Base-by-base conservation (phyloP, 495 filamentous ascomycete species). In the Daldinia loculata region DNA sequence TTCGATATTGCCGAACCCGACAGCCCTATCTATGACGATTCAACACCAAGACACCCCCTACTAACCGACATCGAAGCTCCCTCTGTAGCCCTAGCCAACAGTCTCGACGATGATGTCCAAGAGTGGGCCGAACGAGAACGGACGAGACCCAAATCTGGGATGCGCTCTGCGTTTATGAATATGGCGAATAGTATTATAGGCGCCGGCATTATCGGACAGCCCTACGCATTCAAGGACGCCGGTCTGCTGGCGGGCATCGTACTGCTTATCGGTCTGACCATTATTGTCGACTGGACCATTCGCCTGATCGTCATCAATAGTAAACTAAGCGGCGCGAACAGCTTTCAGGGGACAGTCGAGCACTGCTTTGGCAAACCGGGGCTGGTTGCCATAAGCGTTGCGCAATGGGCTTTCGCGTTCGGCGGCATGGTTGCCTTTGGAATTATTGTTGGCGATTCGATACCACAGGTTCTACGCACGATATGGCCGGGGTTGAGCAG, bases 141-240 rank as follows among this genome's bases (percentile, higher is more conserved):
- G 0, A 57, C 67, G 9, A 78, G 86, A 8, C 86, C 86, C 24
- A 85, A 84, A 72, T 82, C 78, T 6, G 83, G 82, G 0, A 58
- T 88, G 39, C 65, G 80, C 4, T 78, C 78, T 19, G 86, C 86
- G 8, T 98, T 99, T 70, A 97, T 97, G 93, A 99, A 99, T 79
- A 99, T 99, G 95, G 94, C 94, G 50, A 99, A 99, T 78, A 93
- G 90, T 69, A 99, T 99, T 73, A 98, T 99, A 79, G 95, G 95
- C 11, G 95, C 95, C 3, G 95, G 95, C 1, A 99, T 99, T 72
- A 98, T 99, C 76, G 95, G 93, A 2, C 96, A 98, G 78, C 94
- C 95, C 8, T 98, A 98, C 80, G 95, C 95, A 7, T 91, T 99
- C 73, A 87, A 89, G 27, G 93, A 98, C 76, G 94, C 95, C 14